phyloP scores from a whole-genome alignment of 192 early-diverging fungal genomes.

The Umbelopsis isabellina region DNA sequence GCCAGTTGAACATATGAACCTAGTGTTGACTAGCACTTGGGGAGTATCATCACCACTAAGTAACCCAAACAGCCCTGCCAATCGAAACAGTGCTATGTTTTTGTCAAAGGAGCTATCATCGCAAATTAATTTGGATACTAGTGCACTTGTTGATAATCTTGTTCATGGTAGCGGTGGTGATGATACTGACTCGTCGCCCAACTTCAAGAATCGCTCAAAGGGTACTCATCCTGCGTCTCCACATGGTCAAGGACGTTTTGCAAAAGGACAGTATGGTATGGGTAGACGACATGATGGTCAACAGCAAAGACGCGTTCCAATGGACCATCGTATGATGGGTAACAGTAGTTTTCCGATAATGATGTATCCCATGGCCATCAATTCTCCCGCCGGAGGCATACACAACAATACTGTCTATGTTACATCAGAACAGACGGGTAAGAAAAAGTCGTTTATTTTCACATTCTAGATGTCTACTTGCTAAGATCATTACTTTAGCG shows the following conservation, averaged over 20 bases:
- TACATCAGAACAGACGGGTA: conserved; percentile 2
- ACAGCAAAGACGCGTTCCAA: conserved; percentile 5
- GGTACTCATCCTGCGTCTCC: background rate
- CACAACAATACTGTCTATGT: conserved; percentile 10
- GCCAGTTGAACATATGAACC: conserved; percentile 11
- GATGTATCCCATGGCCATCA: conserved; percentile 20
- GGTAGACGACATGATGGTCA: background rate
- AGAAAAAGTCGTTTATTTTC: background rate
- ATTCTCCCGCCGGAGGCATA: background rate
- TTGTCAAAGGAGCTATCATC: background rate
- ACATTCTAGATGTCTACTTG: background rate
- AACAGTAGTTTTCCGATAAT: conserved; percentile 7
- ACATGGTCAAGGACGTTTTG: conserved; percentile 9
- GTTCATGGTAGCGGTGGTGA: conserved; percentile 3
- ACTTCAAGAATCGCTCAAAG: background rate
- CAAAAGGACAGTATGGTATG: conserved; percentile 12
- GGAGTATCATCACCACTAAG: conserved; percentile 12
- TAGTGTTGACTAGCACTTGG: conserved; percentile 13
- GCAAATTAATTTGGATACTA: conserved; percentile 8
- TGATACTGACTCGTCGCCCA: conserved; percentile 2
- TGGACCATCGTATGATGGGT: conserved; percentile 14
- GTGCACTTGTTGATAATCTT: conserved; percentile 12
- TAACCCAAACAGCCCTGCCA: background rate
- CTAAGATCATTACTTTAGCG: background rate
- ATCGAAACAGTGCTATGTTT: conserved; percentile 5